A percentile compares a stretch with the other conserved stretches of the same genome.
These are phyloP conservation scores for Stentor coeruleus DNA, from an alignment of 73 alveolate species.

Conservation along the genomic window DNA sequence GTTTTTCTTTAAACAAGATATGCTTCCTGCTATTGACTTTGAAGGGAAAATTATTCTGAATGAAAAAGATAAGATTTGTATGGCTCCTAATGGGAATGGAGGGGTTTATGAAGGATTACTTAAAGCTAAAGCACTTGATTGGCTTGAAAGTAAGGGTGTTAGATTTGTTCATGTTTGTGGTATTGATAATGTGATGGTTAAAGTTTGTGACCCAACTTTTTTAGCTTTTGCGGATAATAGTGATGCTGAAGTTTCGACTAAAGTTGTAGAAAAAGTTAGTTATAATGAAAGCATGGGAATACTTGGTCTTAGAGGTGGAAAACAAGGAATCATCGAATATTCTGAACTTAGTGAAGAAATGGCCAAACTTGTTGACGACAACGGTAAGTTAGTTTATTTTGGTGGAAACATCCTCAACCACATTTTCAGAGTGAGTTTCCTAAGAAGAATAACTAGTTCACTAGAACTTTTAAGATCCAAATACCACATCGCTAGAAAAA, in stretches of 20 bases:
- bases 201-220: constrained; percentile 71
- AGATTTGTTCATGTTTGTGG: constrained; percentile 66
- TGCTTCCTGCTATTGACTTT: constrained; percentile 57
- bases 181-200: constrained; percentile 66
- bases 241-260: constrained; percentile 53
- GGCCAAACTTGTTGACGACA: constrained; percentile 26
- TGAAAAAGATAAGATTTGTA: constrained; percentile 33
- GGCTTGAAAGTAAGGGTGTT: constrained; percentile 42
- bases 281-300: constrained; percentile 68
- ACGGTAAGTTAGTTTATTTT: constrained; percentile 48
- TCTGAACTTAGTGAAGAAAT: constrained; percentile 53
- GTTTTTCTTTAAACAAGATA: constrained; percentile 56
- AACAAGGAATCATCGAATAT: constrained; percentile 62
- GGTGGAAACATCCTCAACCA: constrained; percentile 66
- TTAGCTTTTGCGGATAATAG: constrained; percentile 50
- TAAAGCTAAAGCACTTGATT: constrained; percentile 30
- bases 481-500: constrained; percentile 73
- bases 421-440: constrained; percentile 41
- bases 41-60: constrained; percentile 69
- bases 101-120: constrained; percentile 65
- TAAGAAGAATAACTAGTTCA: constrained; percentile 38
- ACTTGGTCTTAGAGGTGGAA: constrained; percentile 47
- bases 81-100: constrained; percentile 77
- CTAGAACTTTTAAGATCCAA: constrained; percentile 33
- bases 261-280: constrained; percentile 42